Evolutionary conservation across 2,329 filamentous ascomycete genomes (phyloP).

Genomic region (Juglanconis sp.): DNA sequence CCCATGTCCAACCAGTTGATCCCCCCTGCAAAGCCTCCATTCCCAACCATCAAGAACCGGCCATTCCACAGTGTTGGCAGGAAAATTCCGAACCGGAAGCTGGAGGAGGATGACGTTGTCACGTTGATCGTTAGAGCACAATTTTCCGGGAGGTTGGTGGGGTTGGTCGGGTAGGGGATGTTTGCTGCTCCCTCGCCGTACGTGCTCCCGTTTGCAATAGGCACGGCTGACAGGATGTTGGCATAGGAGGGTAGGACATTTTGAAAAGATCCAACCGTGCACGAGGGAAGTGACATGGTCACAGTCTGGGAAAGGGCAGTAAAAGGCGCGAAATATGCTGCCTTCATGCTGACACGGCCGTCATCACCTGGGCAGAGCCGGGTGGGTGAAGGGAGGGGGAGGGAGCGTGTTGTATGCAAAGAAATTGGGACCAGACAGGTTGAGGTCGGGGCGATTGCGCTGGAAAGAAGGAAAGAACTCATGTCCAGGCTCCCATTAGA

Average conservation of each 20-base stretch:
- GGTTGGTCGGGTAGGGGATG: conserved; percentile 32
- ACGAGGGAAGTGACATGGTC: background rate
- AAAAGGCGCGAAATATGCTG: background rate
- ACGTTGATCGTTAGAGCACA: conserved; percentile 37
- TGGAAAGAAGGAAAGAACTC: too few relatives aligned
- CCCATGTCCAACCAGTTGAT: conserved; percentile 31
- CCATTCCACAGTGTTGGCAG: conserved; percentile 35
- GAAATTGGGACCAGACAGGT: background rate
- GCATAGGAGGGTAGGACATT: conserved; percentile 24
- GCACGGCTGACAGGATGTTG: conserved; percentile 26
- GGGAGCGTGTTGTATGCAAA: background rate
- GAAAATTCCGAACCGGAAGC: conserved; percentile 37
- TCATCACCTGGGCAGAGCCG: background rate
- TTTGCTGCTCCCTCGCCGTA: conserved; percentile 35
- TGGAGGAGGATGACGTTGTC: conserved; percentile 27
- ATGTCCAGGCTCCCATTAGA: too few relatives aligned
- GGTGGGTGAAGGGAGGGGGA: background rate
- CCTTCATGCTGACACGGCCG: background rate
- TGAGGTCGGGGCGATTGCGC: background rate
- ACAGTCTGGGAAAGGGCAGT: background rate
- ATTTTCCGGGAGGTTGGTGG: conserved; percentile 35
- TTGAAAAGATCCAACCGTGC: conserved; percentile 20
- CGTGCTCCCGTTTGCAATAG: conserved; percentile 28
- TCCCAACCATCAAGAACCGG: conserved; percentile 35
- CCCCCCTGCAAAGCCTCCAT: conserved; percentile 35